Evolutionary conservation across 2,329 filamentous ascomycete genomes (phyloP).

Genomic region (Fusarium pseudoanthophilum): DNA sequence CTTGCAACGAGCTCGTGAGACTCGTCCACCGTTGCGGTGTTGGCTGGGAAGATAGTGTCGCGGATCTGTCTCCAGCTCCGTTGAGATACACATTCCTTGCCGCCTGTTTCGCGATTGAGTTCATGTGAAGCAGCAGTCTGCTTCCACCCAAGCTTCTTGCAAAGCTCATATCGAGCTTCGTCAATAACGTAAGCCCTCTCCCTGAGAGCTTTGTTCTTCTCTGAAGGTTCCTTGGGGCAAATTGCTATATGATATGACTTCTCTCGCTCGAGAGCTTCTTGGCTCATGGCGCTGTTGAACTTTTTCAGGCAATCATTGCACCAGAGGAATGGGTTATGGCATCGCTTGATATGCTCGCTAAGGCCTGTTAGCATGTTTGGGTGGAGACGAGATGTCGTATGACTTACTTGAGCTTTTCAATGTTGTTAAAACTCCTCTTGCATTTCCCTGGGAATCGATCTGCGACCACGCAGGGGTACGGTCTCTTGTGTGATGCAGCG

Average conservation of each 20-base stretch:
- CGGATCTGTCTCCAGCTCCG: slow-evolving; percentile 20
- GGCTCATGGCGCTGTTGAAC: background rate
- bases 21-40: background rate
- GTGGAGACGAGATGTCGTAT: rapidly evolving
- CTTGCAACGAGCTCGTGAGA: background rate
- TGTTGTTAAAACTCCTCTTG: background rate
- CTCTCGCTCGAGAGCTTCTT: rapidly evolving
- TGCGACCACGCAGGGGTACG: background rate
- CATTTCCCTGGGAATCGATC: background rate
- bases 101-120: background rate
- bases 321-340: background rate
- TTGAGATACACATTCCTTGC: background rate
- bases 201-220: background rate
- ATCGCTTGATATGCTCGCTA: slow-evolving; percentile 11
- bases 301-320: slow-evolving; percentile 9
- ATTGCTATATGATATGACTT: background rate
- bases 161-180: background rate
- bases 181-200: background rate
- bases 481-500: background rate
- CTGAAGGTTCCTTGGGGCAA: background rate
- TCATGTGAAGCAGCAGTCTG: background rate
- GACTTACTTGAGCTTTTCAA: slow-evolving; percentile 14
- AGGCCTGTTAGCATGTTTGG: background rate
- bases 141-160: background rate
- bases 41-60: slow-evolving; percentile 1